Evolutionary conservation across 352 stramenopile genomes (phyloP).

Genomic region (Thalassiosira delicatula): DNA sequence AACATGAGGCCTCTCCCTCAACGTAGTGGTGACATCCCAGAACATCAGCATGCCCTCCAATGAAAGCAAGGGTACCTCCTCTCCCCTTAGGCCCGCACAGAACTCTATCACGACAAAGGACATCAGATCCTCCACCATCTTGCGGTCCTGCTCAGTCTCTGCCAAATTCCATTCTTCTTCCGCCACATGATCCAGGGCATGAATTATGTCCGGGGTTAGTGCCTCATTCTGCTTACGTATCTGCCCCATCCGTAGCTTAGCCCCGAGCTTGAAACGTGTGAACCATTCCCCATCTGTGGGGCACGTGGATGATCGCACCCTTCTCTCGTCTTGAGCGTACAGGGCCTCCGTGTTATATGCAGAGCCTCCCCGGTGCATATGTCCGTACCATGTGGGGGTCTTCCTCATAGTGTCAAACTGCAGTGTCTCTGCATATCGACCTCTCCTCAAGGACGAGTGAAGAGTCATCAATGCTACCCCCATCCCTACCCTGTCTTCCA

Average conservation of each 20-base stretch:
- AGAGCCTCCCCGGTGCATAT: background rate
- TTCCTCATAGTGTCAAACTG: background rate
- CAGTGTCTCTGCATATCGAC: background rate
- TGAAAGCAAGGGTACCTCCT: background rate
- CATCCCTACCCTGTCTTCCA: conserved; percentile 2
- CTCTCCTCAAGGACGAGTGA: background rate
- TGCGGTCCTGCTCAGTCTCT: background rate
- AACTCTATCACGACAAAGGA: background rate
- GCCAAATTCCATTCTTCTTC: background rate
- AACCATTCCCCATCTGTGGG: background rate
- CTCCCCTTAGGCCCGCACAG: background rate
- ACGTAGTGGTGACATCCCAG: background rate
- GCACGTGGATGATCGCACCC: background rate
- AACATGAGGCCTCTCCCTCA: background rate
- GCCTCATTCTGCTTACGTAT: background rate
- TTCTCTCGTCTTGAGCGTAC: background rate
- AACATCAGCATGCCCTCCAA: background rate
- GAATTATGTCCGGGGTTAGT: background rate
- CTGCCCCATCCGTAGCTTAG: conserved; percentile 4
- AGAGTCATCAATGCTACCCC: background rate
- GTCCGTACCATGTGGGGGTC: background rate
- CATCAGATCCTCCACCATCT: background rate
- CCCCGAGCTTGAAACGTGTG: conserved; percentile 6
- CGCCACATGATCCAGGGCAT: background rate
- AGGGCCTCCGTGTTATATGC: background rate